Evolutionary conservation across 73 alveolate species (phyloP), one percentile per base, ranked within the genome.

Genomic region (Paramecium octaurelia): DNA sequence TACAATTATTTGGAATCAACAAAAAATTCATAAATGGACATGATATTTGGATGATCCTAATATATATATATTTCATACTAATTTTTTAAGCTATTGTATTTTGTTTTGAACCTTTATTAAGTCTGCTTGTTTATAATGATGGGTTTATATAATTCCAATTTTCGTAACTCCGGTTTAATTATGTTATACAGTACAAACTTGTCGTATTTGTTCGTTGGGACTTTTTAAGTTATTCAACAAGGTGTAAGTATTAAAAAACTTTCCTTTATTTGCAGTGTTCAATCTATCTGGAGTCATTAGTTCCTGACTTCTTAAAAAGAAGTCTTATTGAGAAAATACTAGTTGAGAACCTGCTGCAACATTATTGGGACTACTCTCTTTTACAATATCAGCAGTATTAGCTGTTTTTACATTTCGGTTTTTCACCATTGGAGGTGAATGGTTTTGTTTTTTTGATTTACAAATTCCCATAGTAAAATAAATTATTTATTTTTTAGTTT

Each of bases 21-120:
- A 40, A 69, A 73, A 16, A 43, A 70, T 31, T 93, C 96, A 68
- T 58, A 75, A 8, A 93, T 92, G 12, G 83, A 27, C 35, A 88
- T 68, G 42, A 87, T 89, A 14, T 93, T 93, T 10, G 96, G 96
- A 73, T 93, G 96, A 71, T 93, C 96, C 84, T 64, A 27, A 4
- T 1, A 64, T 23, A 5, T 1, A 4, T 23, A 10, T 11, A 18
- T 14, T 27, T 11, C 24, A 11, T 64, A 64, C 84, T 12, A 64
- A 31, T 64, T 64, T 64, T 64, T 64, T 64, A 27, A 64, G 84
- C 14, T 27, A 12, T 64, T 64, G 27, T 11, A 64, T 34, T 34
- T 64, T 64, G 23, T 10, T 34, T 64, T 64, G 27, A 14, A 64
- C 5, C 20, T 64, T 64, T 8, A 1, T 34, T 42, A 64, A 64